Evolutionary conservation across 2,329 filamentous ascomycete genomes (phyloP).

Genomic region (Pseudohalonectria lignicola): DNA sequence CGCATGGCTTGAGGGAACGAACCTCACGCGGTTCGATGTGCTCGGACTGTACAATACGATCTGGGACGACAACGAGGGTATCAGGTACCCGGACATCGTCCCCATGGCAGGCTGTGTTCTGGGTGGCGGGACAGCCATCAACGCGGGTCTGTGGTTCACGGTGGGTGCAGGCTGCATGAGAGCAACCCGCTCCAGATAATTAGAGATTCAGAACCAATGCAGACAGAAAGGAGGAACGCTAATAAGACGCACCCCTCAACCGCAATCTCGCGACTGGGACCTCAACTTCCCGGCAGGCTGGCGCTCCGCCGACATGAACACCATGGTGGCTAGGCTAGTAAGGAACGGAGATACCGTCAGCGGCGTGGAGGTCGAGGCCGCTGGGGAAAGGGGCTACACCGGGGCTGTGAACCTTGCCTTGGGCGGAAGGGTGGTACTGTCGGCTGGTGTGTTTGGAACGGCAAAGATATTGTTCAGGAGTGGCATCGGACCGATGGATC

Average conservation of each 20-base stretch:
- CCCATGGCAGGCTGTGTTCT: slow-evolving; percentile 63
- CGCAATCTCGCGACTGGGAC: slow-evolving; percentile 57
- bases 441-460: slow-evolving; percentile 59
- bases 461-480: slow-evolving; percentile 58
- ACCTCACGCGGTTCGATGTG: slow-evolving; percentile 59
- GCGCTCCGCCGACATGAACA: slow-evolving; percentile 57
- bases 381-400: slow-evolving; percentile 29
- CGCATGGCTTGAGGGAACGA: slow-evolving; percentile 50
- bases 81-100: slow-evolving; percentile 56
- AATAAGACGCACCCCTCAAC: no score
- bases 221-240: no score
- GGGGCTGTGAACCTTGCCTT: slow-evolving; percentile 10
- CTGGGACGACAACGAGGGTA: slow-evolving; percentile 49
- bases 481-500: slow-evolving; percentile 52
- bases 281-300: slow-evolving; percentile 62
- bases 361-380: slow-evolving; percentile 56
- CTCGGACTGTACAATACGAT: slow-evolving; percentile 63
- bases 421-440: slow-evolving; percentile 52
- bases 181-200: no score
- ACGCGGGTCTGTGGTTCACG: slow-evolving; percentile 60
- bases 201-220: no score
- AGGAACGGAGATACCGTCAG: slow-evolving; percentile 50
- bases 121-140: slow-evolving; percentile 56
- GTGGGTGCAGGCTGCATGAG: no score
- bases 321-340: slow-evolving; percentile 53